Percentiles rank a stretch among this genome's conserved stretches.
phyloP scores from a whole-genome alignment of 208 protist species.

The Balamuthia mandrillaris region DNA sequence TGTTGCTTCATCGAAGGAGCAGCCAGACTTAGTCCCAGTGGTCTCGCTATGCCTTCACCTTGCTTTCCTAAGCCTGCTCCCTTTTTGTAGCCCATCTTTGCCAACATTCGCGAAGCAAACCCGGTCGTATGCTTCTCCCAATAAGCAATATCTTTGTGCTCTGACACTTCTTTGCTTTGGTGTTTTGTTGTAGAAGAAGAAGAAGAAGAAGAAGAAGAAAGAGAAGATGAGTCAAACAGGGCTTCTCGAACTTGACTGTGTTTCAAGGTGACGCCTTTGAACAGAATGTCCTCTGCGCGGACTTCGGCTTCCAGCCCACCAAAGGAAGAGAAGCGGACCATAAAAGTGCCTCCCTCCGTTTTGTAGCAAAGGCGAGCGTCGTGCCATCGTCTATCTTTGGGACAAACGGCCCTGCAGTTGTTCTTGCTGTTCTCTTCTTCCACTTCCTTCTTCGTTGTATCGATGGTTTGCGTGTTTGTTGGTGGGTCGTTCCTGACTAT shows the following conservation, averaged over 20 bases:
- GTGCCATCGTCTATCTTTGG: too few species aligned
- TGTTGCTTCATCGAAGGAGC: not conserved
- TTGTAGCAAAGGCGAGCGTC: too few species aligned
- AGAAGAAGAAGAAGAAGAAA: too few species aligned
- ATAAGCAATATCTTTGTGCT: not conserved
- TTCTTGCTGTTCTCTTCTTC: too few species aligned
- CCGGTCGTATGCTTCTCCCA: not conserved
- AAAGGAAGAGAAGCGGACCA: too few species aligned
- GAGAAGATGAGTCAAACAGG: not conserved
- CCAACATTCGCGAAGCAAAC: not conserved
- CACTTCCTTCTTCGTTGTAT: too few species aligned
- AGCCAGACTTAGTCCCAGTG: not conserved
- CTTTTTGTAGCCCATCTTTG: not conserved
- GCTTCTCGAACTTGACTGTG: not conserved
- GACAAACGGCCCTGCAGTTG: too few species aligned
- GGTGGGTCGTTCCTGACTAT: too few species aligned
- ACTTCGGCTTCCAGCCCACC: too few species aligned
- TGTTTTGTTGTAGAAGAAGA: not conserved
- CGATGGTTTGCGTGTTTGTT: too few species aligned
- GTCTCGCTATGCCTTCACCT: not conserved
- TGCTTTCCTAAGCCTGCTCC: not conserved
- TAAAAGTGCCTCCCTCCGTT: too few species aligned
- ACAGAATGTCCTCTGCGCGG: not conserved
- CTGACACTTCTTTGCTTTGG: not conserved
- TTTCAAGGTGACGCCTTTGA: slow-evolving; percentile 1